Evolutionary conservation across 1,284 basidiomycete genomes (phyloP), one percentile per base, ranked within the genome.

Genomic region (Marasmius fiardii): DNA sequence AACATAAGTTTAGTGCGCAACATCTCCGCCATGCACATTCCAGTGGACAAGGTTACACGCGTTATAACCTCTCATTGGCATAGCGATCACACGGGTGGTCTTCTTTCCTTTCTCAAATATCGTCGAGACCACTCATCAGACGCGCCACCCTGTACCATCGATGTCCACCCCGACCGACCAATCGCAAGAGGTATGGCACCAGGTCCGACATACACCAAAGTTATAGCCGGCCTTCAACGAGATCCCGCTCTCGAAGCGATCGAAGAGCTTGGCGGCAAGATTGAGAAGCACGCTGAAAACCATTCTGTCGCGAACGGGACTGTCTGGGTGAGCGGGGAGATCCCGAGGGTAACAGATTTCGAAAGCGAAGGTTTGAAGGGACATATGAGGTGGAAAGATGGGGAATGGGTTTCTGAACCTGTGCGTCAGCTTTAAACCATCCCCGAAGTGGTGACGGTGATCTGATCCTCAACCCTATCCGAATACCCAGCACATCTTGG

Each of bases 31-130:
- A 77, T 93, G 76, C 74, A 82, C 20, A 66, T 83, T 1, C 78
- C 79, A 3, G 68, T 83, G 5, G 71, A 77, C 33, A 68, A 74
- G 43, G 77, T 93, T 58, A 80, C 83, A 41, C 79, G 83, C 26
- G 74, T 92, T 41, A 73, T 92, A 20, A 78, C 86, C 12, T 91
- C 88, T 1, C 92, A 93, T 67, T 93, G 91, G 90, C 91, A 93
- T 67, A 75, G 80, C 49, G 92, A 93, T 65, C 90, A 93, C 71
- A 90, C 88, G 14, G 90, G 87, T 53, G 85, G 88, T 6, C 71
- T 90, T 43, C 78, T 82, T 58, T 82, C 82, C 39, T 86, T 85
- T 62, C 74, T 90, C 4, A 69, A 74, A 41, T 67, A 78, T 56
- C 76, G 81, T 53, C n/a, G 35, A 24, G 12, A 60, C 26, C 4